Conservation (phyloP, 257 asterid species). For the Avicennia marina region DNA sequence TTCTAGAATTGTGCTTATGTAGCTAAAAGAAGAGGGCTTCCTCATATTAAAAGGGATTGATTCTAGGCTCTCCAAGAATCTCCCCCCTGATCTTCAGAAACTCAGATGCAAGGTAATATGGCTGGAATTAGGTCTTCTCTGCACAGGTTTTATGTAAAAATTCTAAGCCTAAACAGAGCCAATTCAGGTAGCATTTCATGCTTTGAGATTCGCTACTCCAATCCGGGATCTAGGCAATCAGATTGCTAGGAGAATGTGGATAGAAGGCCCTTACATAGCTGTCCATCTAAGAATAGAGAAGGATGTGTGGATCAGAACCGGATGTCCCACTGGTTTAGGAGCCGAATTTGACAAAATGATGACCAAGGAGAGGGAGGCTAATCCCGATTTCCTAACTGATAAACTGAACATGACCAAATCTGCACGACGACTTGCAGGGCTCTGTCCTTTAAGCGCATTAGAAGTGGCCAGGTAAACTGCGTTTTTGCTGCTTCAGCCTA, state of each 20-base stretch:
- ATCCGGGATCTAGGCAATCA: conserved; percentile 43
- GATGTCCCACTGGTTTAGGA: conserved; percentile 52
- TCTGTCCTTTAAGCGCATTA: conserved; percentile 55
- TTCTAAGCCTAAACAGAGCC: not conserved
- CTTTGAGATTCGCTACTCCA: conserved; percentile 48
- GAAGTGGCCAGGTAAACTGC: conserved; percentile 39
- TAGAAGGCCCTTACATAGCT: conserved; percentile 58
- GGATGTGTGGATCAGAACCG: conserved; percentile 64
- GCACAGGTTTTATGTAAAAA: not conserved
- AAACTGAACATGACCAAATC: conserved; percentile 37
- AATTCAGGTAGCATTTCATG: conserved; percentile 58
- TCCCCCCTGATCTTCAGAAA: conserved; percentile 58
- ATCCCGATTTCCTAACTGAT: conserved; percentile 48
- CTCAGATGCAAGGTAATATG: conserved; percentile 50
- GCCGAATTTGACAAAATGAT: conserved; percentile 30
- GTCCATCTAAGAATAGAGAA: conserved; percentile 58
- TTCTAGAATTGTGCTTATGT: not conserved
- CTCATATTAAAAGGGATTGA: conserved; percentile 60
- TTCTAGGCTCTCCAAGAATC: conserved; percentile 64
- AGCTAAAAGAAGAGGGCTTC: conserved; percentile 58
- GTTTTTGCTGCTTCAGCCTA: not conserved
- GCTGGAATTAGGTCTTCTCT: not conserved
- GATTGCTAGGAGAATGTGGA: conserved; percentile 66
- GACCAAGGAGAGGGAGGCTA: conserved; percentile 33
- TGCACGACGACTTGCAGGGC: conserved; percentile 49